phyloP scores from a whole-genome alignment of 2,329 filamentous ascomycete species.

The Seiridium unicorne region DNA sequence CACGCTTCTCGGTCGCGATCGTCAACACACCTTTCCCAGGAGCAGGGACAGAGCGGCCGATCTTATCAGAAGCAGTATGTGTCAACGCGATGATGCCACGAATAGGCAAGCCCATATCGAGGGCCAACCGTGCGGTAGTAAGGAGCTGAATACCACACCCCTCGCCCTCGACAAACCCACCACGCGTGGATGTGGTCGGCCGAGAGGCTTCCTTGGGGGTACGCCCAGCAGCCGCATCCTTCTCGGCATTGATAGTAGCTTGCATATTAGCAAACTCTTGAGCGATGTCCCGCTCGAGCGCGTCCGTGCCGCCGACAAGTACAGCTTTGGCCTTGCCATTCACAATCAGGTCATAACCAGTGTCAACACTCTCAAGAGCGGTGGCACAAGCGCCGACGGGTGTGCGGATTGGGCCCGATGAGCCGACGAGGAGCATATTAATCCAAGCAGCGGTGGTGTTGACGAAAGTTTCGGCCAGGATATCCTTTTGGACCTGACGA shows the following conservation, averaged over 20 bases:
- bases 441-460: conserved; percentile 35
- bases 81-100: conserved; percentile 30
- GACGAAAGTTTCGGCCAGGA: conserved; percentile 32
- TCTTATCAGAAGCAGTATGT: conserved; percentile 30
- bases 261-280: conserved; percentile 33
- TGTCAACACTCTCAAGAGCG: conserved; percentile 32
- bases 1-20: conserved; percentile 20
- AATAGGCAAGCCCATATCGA: conserved; percentile 33
- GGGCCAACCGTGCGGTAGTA: conserved; percentile 28
- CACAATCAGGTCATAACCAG: conserved; percentile 29
- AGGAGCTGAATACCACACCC: conserved; percentile 35
- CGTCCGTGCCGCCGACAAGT: conserved; percentile 33
- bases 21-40: conserved; percentile 35
- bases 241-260: conserved; percentile 30
- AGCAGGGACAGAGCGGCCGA: conserved; percentile 34
- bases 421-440: conserved; percentile 39
- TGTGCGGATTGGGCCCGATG: conserved; percentile 31
- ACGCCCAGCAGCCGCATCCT: conserved; percentile 24
- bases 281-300: conserved; percentile 27
- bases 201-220: conserved; percentile 32
- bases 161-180: conserved; percentile 34
- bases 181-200: conserved; percentile 28
- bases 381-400: conserved; percentile 37
- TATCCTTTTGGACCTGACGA: conserved; percentile 27
- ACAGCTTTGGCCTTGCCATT: conserved; percentile 26